Evolutionary conservation across 2,329 filamentous ascomycete species (phyloP), one percentile per base, ranked within the genome.

Genomic region (Plectosphaerella plurivora): DNA sequence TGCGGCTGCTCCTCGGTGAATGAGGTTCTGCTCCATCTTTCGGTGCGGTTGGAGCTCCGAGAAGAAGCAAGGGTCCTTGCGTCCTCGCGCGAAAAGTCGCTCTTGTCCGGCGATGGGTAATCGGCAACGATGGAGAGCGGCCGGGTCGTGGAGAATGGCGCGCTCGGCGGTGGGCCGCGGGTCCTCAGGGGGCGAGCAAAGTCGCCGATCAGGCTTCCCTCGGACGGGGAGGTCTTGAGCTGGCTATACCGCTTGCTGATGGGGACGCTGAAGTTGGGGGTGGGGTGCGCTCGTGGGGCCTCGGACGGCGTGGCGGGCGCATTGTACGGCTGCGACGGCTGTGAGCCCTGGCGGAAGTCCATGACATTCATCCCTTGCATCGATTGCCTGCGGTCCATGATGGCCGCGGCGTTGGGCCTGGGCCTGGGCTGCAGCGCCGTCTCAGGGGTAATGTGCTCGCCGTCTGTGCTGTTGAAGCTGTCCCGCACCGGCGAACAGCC

Each of bases 51-150:
- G 18, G 41, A 44, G 16, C 41, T 44, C 5, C n/a, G n/a, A 44
- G 41, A 44, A 12, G 41, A 44, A 4, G 41, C 16, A 4, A 44
- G 41, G 5, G 41, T 44, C 18, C 41, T 18, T 9, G 41, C 18
- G 6, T 44, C 41, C 16, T 44, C 41, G 20, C 44, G 44, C 7
- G 20, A 15, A 33, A 46, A 46, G n/a, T 15, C n/a, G 25, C 25
- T 33, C 25, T 46, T 33, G 22, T 46, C 22, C 20, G 44, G 25
- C 44, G 79, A 79, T 0, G 78, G 77, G 45, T 79, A 73, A 53
- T 83, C 80, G 49, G 75, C 65, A 3, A 83, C 78, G 46, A 79
- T 73, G 1, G 80, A 83, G 10, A 83, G 64, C 2, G 79, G 77
- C 6, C 78, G 72, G 2, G 78, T 73, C 53, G 76, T 71, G 24